phyloP scores from a whole-genome alignment of 305 asterid genomes.

The Solanum chacoense region DNA sequence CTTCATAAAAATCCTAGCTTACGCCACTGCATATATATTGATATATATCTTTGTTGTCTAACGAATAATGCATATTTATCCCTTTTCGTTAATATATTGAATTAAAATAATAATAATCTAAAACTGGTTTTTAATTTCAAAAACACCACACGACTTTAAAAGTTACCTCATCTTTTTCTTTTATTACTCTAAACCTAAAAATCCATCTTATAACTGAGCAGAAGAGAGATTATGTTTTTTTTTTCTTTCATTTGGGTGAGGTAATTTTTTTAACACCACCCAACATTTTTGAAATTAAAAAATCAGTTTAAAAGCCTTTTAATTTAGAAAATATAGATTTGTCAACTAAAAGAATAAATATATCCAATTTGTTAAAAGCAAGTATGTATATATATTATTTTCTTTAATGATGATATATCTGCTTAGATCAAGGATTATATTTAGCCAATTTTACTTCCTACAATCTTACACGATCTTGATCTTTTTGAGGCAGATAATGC shows the following conservation, averaged over 20 bases:
- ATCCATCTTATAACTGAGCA: neutral
- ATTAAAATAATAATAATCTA: too few species aligned
- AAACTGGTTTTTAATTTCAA: neutral
- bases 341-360: neutral
- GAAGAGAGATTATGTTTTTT: too few species aligned
- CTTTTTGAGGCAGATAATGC: neutral
- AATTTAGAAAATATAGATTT: neutral
- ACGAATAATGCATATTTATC: neutral
- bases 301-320: neutral
- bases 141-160: neutral
- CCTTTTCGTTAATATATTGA: neutral
- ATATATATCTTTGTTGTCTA: neutral
- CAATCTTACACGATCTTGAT: neutral
- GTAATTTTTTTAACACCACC: neutral
- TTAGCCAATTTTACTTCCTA: neutral
- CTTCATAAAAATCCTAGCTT: too few species aligned
- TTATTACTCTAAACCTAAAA: neutral
- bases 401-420: neutral
- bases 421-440: neutral
- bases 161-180: neutral
- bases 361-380: too few species aligned
- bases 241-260: neutral
- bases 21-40: too few species aligned
- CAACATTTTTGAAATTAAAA: neutral
- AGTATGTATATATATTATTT: neutral